These are phyloP conservation scores for Colletotrichum melonis DNA, from an alignment of 2,329 filamentous ascomycete genomes.

Conservation along the genomic window DNA sequence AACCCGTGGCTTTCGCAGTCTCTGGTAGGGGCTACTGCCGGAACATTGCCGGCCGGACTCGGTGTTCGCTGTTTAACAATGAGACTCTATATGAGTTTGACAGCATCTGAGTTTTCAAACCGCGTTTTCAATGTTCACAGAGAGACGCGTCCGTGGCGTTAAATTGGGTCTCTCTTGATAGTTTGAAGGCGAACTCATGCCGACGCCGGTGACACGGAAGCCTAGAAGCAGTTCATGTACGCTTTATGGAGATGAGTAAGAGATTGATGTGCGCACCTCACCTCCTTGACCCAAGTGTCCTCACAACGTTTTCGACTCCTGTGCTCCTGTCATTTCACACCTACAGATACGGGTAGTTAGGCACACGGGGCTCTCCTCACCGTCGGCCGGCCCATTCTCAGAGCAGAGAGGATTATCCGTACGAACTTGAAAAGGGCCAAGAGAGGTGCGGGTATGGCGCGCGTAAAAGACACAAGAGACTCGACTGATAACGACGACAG, in stretches of 20 bases:
- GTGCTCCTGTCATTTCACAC: neutral
- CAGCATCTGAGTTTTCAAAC: neutral
- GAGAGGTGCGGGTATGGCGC: neutral
- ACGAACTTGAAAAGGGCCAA: too few species aligned
- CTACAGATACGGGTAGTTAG: neutral
- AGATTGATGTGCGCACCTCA: neutral
- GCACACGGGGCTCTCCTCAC: neutral
- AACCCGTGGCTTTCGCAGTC: neutral
- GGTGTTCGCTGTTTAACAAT: too few species aligned
- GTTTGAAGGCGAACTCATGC: neutral
- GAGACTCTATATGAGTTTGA: neutral
- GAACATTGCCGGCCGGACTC: neutral
- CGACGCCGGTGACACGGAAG: neutral
- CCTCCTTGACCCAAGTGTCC: neutral
- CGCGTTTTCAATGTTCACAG: neutral
- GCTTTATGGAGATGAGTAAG: neutral
- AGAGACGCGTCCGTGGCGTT: neutral
- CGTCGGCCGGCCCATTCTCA: neutral
- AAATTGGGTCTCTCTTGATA: neutral
- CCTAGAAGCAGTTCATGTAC: neutral
- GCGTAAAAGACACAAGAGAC: neutral
- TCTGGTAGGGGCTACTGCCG: neutral
- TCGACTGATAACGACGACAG: conserved; percentile 4
- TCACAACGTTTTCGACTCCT: neutral
- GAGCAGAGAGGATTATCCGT: neutral